Evolutionary conservation across 2,329 filamentous ascomycete species (phyloP).

Genomic region (Epichloe scottii): DNA sequence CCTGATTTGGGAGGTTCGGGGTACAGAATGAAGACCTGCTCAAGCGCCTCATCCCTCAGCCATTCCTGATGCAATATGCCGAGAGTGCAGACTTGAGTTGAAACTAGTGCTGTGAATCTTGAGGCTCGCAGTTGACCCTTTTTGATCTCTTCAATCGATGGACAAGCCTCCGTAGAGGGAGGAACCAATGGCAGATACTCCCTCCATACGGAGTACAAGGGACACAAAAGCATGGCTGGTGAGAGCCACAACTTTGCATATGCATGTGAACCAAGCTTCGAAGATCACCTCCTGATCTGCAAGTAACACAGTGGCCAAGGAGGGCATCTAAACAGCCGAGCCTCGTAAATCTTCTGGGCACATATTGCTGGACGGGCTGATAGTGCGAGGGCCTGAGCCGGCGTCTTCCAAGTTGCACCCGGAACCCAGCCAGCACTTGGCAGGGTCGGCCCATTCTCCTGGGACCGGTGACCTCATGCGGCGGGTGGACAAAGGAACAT

Average conservation of each 20-base stretch:
- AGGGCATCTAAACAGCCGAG: not conserved
- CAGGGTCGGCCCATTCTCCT: conserved; percentile 9
- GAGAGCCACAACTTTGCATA: not conserved
- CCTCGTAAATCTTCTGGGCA: not conserved
- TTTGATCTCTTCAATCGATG: too few relatives aligned
- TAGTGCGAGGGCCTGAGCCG: not conserved
- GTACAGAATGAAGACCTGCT: too few relatives aligned
- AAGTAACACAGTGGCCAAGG: not conserved
- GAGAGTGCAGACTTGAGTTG: too few relatives aligned
- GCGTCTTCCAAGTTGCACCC: conserved; percentile 2
- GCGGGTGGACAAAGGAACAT: not conserved
- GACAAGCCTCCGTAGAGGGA: too few relatives aligned
- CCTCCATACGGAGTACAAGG: too few relatives aligned
- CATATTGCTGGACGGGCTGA: not conserved
- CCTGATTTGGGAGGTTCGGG: too few relatives aligned
- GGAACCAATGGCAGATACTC: too few relatives aligned
- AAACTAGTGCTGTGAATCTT: too few relatives aligned
- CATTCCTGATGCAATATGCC: too few relatives aligned
- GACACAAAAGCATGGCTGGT: not conserved
- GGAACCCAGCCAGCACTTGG: not conserved
- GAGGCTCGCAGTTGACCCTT: too few relatives aligned
- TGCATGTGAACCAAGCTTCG: not conserved
- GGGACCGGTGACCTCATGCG: conserved; percentile 5
- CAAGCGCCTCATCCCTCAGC: too few relatives aligned
- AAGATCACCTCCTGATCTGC: not conserved